Conservation (phyloP, 1,284 basidiomycete genomes). For the Afroboletus lepidellus region DNA sequence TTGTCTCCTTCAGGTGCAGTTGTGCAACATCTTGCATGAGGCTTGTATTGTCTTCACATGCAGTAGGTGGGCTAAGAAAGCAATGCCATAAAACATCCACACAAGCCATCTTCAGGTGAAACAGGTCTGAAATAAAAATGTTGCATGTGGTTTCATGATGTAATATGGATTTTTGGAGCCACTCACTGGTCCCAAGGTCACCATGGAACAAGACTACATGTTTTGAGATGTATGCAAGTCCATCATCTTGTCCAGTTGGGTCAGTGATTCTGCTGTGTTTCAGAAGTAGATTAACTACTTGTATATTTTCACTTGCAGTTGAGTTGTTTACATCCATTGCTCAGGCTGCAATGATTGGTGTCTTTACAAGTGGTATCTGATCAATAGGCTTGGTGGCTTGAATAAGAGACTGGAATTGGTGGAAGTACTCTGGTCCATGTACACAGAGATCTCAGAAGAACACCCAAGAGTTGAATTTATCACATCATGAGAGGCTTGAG, state of each 20-base stretch:
- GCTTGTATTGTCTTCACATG: neutral
- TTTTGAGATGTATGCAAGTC: constrained; percentile 10
- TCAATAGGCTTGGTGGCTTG: neutral
- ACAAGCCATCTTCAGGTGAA: constrained; percentile 38
- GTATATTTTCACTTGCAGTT: constrained; percentile 1
- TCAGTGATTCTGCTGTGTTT: neutral
- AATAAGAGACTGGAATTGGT: neutral
- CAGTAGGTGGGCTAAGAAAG: neutral
- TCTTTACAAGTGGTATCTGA: neutral
- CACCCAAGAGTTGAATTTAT: constrained; percentile 25
- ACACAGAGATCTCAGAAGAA: constrained; percentile 11
- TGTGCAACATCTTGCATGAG: neutral
- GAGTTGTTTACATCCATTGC: constrained; percentile 4
- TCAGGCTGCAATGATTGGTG: neutral
- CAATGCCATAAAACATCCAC: neutral
- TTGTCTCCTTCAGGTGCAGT: neutral
- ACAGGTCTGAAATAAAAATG: constrained; percentile 29
- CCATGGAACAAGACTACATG: constrained; percentile 28
- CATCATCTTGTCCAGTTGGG: neutral
- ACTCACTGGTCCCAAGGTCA: constrained; percentile 27
- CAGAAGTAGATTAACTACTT: neutral
- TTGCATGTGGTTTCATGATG: constrained; percentile 18
- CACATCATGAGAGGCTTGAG: neutral
- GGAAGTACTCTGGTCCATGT: neutral
- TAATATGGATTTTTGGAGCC: constrained; percentile 19